A percentile compares a stretch with the other conserved stretches of the same genome.
These are phyloP conservation scores for Ceratobasidium sp. DNA, from an alignment of 1,284 basidiomycete species.

Conservation along the genomic window DNA sequence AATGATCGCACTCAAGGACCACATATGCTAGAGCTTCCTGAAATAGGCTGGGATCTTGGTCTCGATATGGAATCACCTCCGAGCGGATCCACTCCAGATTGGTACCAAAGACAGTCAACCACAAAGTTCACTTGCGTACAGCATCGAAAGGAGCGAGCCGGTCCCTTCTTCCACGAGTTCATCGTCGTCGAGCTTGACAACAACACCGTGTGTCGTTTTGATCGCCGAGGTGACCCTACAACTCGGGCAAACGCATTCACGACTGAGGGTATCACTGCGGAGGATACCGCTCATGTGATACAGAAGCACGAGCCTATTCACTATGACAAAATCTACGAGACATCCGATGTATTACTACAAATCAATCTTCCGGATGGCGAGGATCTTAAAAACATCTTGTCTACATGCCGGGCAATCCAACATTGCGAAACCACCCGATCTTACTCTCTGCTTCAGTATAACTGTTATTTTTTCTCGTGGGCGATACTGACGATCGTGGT, in stretches of 20 bases:
- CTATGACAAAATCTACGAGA: background rate
- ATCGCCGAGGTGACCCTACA: background rate
- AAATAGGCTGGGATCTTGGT: no score
- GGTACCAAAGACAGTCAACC: background rate
- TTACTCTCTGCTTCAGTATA: slow-evolving; percentile 12
- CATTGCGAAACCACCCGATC: background rate
- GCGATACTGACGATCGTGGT: no score
- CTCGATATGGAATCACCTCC: no score
- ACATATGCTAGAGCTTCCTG: no score
- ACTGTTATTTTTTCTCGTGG: slow-evolving; percentile 37
- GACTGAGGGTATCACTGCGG: background rate
- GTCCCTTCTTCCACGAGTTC: background rate
- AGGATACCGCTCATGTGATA: slow-evolving; percentile 9
- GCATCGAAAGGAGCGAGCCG: background rate
- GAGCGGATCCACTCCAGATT: background rate
- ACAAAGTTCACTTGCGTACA: slow-evolving; percentile 2
- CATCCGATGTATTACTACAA: slow-evolving; percentile 8
- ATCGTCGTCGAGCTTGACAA: background rate
- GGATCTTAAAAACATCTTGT: background rate
- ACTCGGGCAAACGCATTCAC: background rate
- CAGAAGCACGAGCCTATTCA: no score
- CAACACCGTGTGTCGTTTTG: slow-evolving; percentile 13
- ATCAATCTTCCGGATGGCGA: background rate
- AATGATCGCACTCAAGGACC: no score
- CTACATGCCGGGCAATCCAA: slow-evolving; percentile 8